These are phyloP conservation scores for Apiosordaria backusii DNA, from an alignment of 495 filamentous ascomycete genomes.

Conservation along the genomic window DNA sequence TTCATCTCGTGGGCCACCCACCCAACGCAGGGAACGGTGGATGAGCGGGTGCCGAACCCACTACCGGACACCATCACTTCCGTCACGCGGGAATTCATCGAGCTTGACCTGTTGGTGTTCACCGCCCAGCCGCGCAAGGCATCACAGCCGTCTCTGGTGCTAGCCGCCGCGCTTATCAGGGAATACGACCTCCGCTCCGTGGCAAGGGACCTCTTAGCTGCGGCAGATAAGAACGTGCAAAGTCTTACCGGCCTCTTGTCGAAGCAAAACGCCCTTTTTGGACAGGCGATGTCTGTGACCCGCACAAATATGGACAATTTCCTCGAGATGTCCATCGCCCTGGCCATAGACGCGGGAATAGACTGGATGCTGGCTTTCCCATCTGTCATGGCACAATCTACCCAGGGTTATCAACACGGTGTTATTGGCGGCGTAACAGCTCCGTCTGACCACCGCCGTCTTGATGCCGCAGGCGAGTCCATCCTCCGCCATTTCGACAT, in stretches of 20 bases:
- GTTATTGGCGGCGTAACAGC: background rate
- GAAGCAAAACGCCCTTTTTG: background rate
- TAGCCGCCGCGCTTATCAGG: constrained; percentile 5
- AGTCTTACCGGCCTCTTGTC: background rate
- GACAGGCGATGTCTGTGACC: too few species aligned
- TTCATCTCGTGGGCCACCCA: constrained; percentile 20
- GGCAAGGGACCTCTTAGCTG: background rate
- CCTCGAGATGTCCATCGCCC: constrained; percentile 3
- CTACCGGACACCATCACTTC: constrained; percentile 11
- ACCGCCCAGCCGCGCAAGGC: background rate
- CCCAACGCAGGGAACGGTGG: constrained; percentile 1
- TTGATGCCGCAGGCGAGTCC: constrained; percentile 5
- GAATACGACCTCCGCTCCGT: constrained; percentile 11
- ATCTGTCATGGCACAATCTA: constrained; percentile 3
- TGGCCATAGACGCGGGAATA: constrained; percentile 23
- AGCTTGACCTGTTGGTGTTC: constrained; percentile 23
- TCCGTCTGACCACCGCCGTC: background rate
- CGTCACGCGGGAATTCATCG: constrained; percentile 20
- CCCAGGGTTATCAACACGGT: constrained; percentile 7
- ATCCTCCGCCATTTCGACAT: constrained; percentile 15
- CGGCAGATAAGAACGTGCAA: background rate
- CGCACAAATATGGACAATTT: background rate
- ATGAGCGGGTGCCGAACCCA: constrained; percentile 1
- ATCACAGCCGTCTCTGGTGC: background rate
- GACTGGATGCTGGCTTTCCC: constrained; percentile 23